phyloP scores from a whole-genome alignment of 768 basidiomycete genomes.

The Kwoniella sp. region DNA sequence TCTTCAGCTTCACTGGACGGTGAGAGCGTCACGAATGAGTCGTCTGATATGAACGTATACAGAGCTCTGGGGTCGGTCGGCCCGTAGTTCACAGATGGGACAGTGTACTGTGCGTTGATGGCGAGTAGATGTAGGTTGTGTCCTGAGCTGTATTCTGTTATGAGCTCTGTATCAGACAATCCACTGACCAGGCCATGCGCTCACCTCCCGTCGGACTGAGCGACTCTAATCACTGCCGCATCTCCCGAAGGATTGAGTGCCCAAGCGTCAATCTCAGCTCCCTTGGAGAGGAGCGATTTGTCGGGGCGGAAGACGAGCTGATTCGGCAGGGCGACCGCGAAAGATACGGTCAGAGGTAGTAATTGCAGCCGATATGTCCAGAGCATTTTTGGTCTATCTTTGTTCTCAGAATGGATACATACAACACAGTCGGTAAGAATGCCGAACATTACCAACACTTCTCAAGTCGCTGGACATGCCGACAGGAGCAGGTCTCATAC shows the following conservation, averaged over 20 bases:
- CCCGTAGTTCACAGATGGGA: slow-evolving; percentile 17
- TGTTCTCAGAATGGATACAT: no score
- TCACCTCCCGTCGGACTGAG: not conserved
- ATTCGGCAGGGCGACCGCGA: not conserved
- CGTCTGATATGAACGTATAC: slow-evolving; percentile 23
- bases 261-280: slow-evolving; percentile 22
- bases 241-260: slow-evolving; percentile 31
- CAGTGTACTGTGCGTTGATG: slow-evolving; percentile 29
- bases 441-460: no score
- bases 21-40: slow-evolving; percentile 11
- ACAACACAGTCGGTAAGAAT: no score
- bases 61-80: slow-evolving; percentile 7
- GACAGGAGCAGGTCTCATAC: no score
- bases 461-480: no score
- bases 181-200: no score
- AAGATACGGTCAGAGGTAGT: not conserved
- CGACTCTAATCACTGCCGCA: slow-evolving; percentile 24
- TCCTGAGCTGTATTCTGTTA: slow-evolving; percentile 4
- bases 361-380: not conserved
- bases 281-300: not conserved
- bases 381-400: not conserved
- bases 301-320: not conserved
- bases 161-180: no score
- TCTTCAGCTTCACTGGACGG: slow-evolving; percentile 1
- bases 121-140: slow-evolving; percentile 28